Evolutionary conservation across 2,329 filamentous ascomycete species (phyloP).

Genomic region (Cordyceps tenuipes): DNA sequence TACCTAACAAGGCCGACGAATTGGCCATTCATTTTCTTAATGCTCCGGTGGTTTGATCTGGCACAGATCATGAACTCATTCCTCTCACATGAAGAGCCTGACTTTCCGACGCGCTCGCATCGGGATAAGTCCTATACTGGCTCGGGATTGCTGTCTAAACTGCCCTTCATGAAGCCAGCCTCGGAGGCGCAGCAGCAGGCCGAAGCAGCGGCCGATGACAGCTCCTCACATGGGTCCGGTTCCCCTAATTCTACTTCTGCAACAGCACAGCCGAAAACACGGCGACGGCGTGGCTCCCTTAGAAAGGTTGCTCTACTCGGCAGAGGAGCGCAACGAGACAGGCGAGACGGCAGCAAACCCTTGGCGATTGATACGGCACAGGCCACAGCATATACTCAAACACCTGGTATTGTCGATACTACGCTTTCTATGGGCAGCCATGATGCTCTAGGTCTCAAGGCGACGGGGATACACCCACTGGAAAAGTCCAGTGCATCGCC

Average conservation of each 20-base stretch:
- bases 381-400: conserved; percentile 16
- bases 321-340: conserved; percentile 57
- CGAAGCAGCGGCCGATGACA: conserved; percentile 26
- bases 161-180: conserved; percentile 56
- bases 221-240: neutral
- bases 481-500: neutral
- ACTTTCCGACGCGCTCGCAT: neutral
- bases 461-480: conserved; percentile 27
- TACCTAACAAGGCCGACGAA: neutral
- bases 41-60: neutral
- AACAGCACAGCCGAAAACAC: conserved; percentile 39
- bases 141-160: conserved; percentile 57
- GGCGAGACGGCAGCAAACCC: conserved; percentile 42
- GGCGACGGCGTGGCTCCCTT: conserved; percentile 74
- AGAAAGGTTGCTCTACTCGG: conserved; percentile 80
- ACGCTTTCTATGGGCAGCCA: conserved; percentile 13
- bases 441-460: conserved; percentile 37
- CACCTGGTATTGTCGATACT: neutral
- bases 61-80: neutral
- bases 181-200: conserved; percentile 23
- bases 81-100: neutral
- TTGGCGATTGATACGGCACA: conserved; percentile 35
- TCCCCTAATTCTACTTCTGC: conserved; percentile 13
- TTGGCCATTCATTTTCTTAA: neutral
- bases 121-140: conserved; percentile 16